A percentile compares a stretch with the other conserved stretches of the same genome.
Conservation (phyloP, 1,284 basidiomycete genomes). For the Heterobasidion annosum region DNA sequence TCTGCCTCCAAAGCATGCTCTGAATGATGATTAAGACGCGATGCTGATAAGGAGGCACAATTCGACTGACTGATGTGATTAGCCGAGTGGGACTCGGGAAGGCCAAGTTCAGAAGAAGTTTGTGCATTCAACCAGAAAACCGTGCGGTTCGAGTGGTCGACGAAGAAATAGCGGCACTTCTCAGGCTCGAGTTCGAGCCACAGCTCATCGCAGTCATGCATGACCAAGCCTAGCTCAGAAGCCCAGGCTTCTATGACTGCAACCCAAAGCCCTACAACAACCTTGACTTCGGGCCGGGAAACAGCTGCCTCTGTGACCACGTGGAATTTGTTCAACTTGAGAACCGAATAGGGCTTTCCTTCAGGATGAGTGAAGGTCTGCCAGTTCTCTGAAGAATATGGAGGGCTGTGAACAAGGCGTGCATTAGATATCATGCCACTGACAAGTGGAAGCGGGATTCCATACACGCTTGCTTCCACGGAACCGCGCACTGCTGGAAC, state of each 20-base stretch:
- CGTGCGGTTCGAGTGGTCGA: constrained; percentile 16
- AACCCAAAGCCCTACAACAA: constrained; percentile 8
- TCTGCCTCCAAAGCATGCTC: constrained; percentile 15
- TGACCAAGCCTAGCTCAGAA: background rate
- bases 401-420: constrained; percentile 10
- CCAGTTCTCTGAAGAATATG: constrained; percentile 17
- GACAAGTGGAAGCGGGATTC: background rate
- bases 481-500: background rate
- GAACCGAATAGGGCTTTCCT: constrained; percentile 17
- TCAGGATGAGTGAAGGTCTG: constrained; percentile 16
- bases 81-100: constrained; percentile 12
- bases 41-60: background rate
- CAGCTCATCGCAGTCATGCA: constrained; percentile 11
- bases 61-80: constrained; percentile 16
- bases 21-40: constrained; percentile 1
- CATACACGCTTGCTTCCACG: background rate
- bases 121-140: constrained; percentile 20
- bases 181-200: constrained; percentile 14
- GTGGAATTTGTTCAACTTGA: constrained; percentile 4
- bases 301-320: constrained; percentile 18
- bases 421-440: background rate
- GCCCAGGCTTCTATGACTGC: constrained; percentile 7
- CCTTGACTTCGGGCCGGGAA: constrained; percentile 3
- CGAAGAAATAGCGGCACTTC: constrained; percentile 19
- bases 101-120: constrained; percentile 11